Evolutionary conservation across 371 early-diverging fungal species (phyloP).

Genomic region (Mucor indicus): DNA sequence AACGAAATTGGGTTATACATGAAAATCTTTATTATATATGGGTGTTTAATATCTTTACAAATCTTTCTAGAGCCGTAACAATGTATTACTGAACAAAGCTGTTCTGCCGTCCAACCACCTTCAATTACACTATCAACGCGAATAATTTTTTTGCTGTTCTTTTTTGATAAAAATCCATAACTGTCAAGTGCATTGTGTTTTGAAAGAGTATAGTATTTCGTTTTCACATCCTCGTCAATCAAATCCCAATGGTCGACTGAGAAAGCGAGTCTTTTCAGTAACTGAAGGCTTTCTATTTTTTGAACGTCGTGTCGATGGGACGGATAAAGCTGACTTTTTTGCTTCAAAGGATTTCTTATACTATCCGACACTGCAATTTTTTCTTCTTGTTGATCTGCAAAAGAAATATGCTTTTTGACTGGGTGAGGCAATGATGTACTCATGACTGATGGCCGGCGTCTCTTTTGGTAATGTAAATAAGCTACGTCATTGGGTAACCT

Average conservation of each 20-base stretch:
- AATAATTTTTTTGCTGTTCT: no score
- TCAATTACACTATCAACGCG: constrained; percentile 52
- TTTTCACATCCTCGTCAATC: no score
- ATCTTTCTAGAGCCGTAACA: constrained; percentile 44
- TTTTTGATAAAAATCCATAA: no score
- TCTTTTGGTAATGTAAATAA: no score
- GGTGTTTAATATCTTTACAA: constrained; percentile 23
- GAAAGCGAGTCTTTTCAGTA: constrained; percentile 36
- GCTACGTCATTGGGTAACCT: no score
- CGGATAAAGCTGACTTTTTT: constrained; percentile 25
- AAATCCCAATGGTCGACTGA: constrained; percentile 40
- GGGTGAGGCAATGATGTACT: no score
- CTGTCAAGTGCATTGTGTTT: no score
- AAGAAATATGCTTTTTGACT: constrained; percentile 37
- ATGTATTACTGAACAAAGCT: constrained; percentile 44
- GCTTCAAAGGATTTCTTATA: no score
- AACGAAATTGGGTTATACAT: not conserved
- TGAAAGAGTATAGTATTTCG: no score
- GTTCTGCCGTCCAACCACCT: constrained; percentile 56
- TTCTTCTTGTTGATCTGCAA: no score
- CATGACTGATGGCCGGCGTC: no score
- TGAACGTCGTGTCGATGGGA: constrained; percentile 27
- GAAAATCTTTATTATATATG: not conserved
- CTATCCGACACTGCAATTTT: no score
- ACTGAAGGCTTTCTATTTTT: constrained; percentile 22